A percentile compares a stretch with the other conserved stretches of the same genome.
Conservation (phyloP, 1,284 basidiomycete species). For the Rugosomyces carneus region DNA sequence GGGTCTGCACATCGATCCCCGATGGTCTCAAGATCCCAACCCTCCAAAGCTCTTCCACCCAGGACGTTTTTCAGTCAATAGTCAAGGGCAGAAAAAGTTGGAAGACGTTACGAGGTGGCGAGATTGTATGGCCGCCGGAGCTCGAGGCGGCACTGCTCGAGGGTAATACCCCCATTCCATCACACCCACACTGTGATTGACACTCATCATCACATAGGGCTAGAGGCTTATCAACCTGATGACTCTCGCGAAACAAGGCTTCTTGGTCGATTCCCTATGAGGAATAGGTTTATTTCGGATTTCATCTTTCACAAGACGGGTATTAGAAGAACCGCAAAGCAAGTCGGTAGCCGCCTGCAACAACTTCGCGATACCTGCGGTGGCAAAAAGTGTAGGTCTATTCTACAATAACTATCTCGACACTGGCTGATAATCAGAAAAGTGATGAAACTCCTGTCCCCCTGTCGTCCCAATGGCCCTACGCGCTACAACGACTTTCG, state of each 20-base stretch:
- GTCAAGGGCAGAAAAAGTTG: constrained; percentile 65
- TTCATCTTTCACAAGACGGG: constrained; percentile 60
- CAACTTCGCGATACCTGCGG: constrained; percentile 64
- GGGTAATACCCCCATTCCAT: no score
- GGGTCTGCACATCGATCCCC: constrained; percentile 16
- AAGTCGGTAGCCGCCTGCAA: constrained; percentile 68
- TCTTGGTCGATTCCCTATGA: constrained; percentile 65
- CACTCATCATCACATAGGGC: constrained; percentile 29
- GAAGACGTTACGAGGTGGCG: constrained; percentile 66
- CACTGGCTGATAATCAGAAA: constrained; percentile 7
- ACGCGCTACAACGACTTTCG: constrained; percentile 11
- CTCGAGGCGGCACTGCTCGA: constrained; percentile 71
- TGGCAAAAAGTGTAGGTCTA: constrained; percentile 53
- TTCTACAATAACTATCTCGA: neutral
- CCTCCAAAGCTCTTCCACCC: constrained; percentile 28
- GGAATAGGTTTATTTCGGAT: constrained; percentile 69
- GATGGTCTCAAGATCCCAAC: constrained; percentile 21
- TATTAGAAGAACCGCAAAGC: constrained; percentile 59
- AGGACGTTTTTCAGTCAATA: constrained; percentile 57
- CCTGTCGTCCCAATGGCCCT: constrained; percentile 23
- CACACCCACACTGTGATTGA: no score
- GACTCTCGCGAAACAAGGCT: constrained; percentile 63
- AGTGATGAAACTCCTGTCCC: constrained; percentile 42
- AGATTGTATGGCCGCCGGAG: constrained; percentile 70
- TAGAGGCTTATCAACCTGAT: constrained; percentile 63